Base-by-base conservation (phyloP, 495 filamentous ascomycete genomes). In the Aspergillus biplanus region DNA sequence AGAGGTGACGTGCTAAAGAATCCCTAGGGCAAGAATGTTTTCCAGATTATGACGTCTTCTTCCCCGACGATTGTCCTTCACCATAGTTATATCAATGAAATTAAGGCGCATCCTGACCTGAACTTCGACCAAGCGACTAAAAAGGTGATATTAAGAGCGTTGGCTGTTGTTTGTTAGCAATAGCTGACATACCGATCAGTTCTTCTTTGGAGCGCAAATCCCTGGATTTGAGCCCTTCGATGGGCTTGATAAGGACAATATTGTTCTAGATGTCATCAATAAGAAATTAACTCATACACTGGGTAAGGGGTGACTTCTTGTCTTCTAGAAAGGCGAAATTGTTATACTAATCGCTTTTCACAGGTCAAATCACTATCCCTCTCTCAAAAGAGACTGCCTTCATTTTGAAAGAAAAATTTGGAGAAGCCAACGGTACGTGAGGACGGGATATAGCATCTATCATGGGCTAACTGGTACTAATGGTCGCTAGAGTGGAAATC, bases 201-300 rank as follows among this genome's bases (percentile, higher is more conserved):
- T 53, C 71, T 82, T 73, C 72, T 84, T 74, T 58, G 63, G 65
- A 7, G 68, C 72, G 4, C 72, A 75, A 6, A 69, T 83, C 15
- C 67, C 78, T 5, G 82, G 82, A 0, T 82, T 85, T 53, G 78
- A 84, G 34, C 69, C 76, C 6, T 79, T 82, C 63, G 73, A 61
- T 15, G 71, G 66, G 1, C 64, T 73, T 9, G 64, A 71, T 31
- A 68, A 77, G 7, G 37, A 78, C 15, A 65, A 50, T 2, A 56
- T 75, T 16, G 65, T 80, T 42, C 53, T 70, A 11, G 77, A 82
- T 4, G 77, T 78, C 5, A 75, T 82, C 44, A 79, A 69, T 57
- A 79, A 73, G 35, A 72, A 82, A 56, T 63, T 85, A 18, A 85
- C 82, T 9, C 81, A 81, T 58, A 75, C 77, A 1, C 76, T 84